phyloP scores from a whole-genome alignment of 208 protist species.

The Trypanosoma caninum region DNA sequence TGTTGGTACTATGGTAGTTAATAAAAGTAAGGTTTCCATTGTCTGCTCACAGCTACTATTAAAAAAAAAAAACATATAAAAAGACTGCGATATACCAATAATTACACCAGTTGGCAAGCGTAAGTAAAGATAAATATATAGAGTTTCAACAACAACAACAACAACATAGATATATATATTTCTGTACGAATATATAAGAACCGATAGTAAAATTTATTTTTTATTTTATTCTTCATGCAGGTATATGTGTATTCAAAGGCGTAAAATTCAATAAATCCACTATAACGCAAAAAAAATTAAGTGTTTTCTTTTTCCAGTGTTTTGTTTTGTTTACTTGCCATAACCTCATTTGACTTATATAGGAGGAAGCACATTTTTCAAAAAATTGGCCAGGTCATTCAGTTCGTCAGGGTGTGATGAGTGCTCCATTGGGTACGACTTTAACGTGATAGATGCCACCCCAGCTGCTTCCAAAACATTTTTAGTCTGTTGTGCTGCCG shows the following conservation, averaged over 20 bases:
- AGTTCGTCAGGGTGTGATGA: constrained; percentile 65
- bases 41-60: too few relatives aligned
- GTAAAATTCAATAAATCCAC: too few relatives aligned
- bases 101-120: too few relatives aligned
- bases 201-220: neutral
- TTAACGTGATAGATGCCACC: constrained; percentile 37
- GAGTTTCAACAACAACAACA: neutral
- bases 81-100: too few relatives aligned
- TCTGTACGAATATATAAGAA: too few relatives aligned
- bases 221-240: neutral
- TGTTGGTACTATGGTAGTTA: too few relatives aligned
- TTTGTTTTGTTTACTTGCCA: neutral
- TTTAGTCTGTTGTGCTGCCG: constrained; percentile 42
- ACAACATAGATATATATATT: too few relatives aligned
- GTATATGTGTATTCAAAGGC: too few relatives aligned
- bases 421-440: constrained; percentile 86
- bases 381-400: constrained; percentile 53
- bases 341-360: too few relatives aligned
- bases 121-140: constrained; percentile 7
- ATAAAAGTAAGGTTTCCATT: too few relatives aligned
- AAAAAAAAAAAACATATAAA: too few relatives aligned
- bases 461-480: constrained; percentile 38
- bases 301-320: neutral
- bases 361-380: constrained; percentile 55
- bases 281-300: too few relatives aligned